These are phyloP conservation scores for Hericium alpestre DNA, from an alignment of 768 basidiomycete genomes.

Conservation along the genomic window DNA sequence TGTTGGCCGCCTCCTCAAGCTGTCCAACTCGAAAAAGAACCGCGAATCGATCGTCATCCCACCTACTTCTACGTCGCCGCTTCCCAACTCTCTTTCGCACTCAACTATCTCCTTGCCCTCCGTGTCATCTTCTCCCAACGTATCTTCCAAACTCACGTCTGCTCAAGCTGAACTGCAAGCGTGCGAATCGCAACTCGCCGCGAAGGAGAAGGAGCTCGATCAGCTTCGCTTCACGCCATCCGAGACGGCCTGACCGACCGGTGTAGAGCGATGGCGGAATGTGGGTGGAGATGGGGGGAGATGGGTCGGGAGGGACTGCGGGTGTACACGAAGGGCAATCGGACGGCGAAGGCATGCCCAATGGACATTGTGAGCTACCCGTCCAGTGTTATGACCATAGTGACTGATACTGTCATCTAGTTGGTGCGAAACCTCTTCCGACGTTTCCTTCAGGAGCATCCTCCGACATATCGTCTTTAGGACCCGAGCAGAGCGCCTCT, in stretches of 20 bases:
- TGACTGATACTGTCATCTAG: background rate
- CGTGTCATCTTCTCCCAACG: background rate
- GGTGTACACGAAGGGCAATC: slow-evolving; percentile 19
- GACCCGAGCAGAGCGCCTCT: slow-evolving; percentile 71
- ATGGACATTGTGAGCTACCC: slow-evolving; percentile 21
- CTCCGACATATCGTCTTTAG: slow-evolving; percentile 54
- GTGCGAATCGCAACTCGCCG: slow-evolving; percentile 64
- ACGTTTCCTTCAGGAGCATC: slow-evolving; percentile 9
- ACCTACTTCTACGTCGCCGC: slow-evolving; percentile 37
- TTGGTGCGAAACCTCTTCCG: background rate
- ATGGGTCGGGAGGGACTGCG: slow-evolving; percentile 55
- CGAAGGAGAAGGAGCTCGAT: slow-evolving; percentile 58
- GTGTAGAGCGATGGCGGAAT: slow-evolving; percentile 56
- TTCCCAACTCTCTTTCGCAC: slow-evolving; percentile 9
- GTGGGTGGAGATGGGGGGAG: slow-evolving; percentile 58
- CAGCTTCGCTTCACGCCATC: slow-evolving; percentile 40
- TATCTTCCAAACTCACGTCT: slow-evolving; percentile 37
- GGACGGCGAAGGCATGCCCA: slow-evolving; percentile 1
- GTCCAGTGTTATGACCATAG: background rate
- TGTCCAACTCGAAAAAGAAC: slow-evolving; percentile 48
- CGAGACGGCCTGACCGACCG: slow-evolving; percentile 52
- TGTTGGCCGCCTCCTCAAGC: slow-evolving; percentile 71
- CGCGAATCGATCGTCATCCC: slow-evolving; percentile 23
- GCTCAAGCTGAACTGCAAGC: slow-evolving; percentile 76
- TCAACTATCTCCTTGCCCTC: slow-evolving; percentile 7